Percentiles rank a stretch among this genome's conserved stretches.
Evolutionary conservation across 176 grass and related monocot species (phyloP).

Genomic region (Ampelocalamus luodianensis): DNA sequence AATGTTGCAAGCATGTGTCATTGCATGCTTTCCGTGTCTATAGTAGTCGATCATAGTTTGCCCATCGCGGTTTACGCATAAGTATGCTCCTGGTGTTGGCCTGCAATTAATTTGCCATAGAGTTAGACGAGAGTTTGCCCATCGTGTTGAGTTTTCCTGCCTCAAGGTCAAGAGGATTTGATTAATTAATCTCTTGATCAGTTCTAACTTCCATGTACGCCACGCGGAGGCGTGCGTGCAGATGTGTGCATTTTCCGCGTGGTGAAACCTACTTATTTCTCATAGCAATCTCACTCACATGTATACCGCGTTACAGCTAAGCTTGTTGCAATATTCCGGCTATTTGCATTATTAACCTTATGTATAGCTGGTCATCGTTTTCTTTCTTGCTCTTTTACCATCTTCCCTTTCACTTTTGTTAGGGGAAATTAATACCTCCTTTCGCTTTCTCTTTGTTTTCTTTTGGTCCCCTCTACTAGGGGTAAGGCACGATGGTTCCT

Average conservation of each 20-base stretch:
- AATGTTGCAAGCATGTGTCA: not conserved
- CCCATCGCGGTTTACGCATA: not conserved
- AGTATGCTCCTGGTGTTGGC: not conserved
- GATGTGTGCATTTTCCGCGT: not conserved
- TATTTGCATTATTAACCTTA: not conserved
- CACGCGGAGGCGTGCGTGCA: not conserved
- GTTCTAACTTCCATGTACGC: not conserved
- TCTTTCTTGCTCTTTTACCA: not conserved
- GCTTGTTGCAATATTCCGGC: not conserved
- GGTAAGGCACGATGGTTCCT: slow-evolving; percentile 24
- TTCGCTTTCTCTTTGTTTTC: slow-evolving; percentile 12
- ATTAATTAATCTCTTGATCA: not conserved
- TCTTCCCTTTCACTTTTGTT: not conserved
- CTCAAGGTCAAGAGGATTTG: not conserved
- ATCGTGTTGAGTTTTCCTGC: not conserved
- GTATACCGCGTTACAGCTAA: not conserved
- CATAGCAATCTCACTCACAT: not conserved
- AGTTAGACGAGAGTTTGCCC: not conserved
- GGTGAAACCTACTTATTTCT: not conserved
- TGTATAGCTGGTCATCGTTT: not conserved
- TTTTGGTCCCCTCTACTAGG: slow-evolving; percentile 38
- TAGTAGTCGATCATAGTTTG: not conserved
- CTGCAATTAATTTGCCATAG: not conserved
- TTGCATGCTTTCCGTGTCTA: not conserved
- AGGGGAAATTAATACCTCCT: not conserved